Percentiles rank a stretch among this genome's conserved stretches.
Conservation (phyloP, 2,329 filamentous ascomycete genomes). For the Ascochyta rabiei region DNA sequence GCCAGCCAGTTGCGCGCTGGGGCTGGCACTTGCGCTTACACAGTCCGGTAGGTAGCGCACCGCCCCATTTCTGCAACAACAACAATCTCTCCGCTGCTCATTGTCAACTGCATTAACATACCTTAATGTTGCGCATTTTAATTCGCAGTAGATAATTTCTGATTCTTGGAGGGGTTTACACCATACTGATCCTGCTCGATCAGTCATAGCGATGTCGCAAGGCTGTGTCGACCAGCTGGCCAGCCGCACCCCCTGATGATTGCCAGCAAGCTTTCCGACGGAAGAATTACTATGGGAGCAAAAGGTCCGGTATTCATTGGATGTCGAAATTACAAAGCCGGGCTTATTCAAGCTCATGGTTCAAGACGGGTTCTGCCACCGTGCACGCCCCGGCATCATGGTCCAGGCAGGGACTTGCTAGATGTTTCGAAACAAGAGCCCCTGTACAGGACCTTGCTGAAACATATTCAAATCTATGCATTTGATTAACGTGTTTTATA, state of each 20-base stretch:
- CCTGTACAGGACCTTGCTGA: background rate
- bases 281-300: background rate
- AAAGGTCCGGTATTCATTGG: background rate
- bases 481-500: too few relatives aligned
- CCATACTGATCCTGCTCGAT: background rate
- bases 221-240: too few relatives aligned
- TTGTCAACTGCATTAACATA: background rate
- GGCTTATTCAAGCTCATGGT: too few relatives aligned
- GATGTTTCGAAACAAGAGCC: conserved; percentile 2
- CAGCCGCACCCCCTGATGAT: background rate
- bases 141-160: background rate
- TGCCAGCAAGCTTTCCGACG: background rate
- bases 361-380: too few relatives aligned
- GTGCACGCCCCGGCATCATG: background rate
- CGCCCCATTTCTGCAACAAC: background rate
- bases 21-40: background rate
- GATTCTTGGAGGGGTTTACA: background rate
- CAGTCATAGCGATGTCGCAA: background rate
- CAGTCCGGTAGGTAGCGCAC: too few relatives aligned
- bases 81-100: background rate
- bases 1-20: background rate
- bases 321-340: background rate
- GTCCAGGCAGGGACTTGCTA: background rate
- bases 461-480: background rate
- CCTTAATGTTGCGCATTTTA: background rate